A percentile compares a stretch with the other conserved stretches of the same genome.
Conservation (phyloP, 2,329 filamentous ascomycete species). For the Aspergillus japonicus region DNA sequence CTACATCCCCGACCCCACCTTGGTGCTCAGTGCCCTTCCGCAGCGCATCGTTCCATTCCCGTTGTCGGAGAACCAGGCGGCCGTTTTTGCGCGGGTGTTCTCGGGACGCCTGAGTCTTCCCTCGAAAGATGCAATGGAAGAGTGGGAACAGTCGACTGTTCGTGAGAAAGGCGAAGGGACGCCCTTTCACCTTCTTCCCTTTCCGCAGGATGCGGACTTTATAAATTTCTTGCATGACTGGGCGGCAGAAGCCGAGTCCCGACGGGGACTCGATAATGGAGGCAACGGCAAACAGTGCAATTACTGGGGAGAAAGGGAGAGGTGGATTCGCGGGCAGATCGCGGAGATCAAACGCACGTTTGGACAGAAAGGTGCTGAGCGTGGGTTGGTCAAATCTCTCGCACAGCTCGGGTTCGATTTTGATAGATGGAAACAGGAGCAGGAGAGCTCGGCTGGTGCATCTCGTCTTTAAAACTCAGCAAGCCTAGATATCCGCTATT, state of each 20-base stretch:
- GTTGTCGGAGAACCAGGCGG: constrained; percentile 73
- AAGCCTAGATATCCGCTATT: background rate
- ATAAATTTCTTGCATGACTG: constrained; percentile 46
- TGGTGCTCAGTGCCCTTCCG: constrained; percentile 73
- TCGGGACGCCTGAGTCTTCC: constrained; percentile 69
- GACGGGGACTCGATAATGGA: constrained; percentile 42
- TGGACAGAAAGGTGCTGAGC: constrained; percentile 59
- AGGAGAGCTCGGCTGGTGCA: constrained; percentile 9
- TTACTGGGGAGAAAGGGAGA: constrained; percentile 67
- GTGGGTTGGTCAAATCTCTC: constrained; percentile 59
- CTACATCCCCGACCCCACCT: constrained; percentile 69
- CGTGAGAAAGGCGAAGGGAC: constrained; percentile 48
- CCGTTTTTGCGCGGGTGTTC: constrained; percentile 74
- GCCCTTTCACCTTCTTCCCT: constrained; percentile 56
- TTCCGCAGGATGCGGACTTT: constrained; percentile 48
- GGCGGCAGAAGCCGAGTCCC: constrained; percentile 37
- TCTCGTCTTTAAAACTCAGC: background rate
- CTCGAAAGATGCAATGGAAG: constrained; percentile 60
- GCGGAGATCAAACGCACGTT: constrained; percentile 71
- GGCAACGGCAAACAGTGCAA: constrained; percentile 66
- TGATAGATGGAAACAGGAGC: constrained; percentile 35
- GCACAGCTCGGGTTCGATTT: constrained; percentile 71
- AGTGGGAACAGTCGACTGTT: constrained; percentile 59
- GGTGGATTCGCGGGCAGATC: constrained; percentile 70
- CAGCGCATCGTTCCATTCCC: constrained; percentile 89